A percentile compares a stretch with the other conserved stretches of the same genome.
phyloP scores from a whole-genome alignment of 2,329 filamentous ascomycete species.

The Harringtonia lauricola region DNA sequence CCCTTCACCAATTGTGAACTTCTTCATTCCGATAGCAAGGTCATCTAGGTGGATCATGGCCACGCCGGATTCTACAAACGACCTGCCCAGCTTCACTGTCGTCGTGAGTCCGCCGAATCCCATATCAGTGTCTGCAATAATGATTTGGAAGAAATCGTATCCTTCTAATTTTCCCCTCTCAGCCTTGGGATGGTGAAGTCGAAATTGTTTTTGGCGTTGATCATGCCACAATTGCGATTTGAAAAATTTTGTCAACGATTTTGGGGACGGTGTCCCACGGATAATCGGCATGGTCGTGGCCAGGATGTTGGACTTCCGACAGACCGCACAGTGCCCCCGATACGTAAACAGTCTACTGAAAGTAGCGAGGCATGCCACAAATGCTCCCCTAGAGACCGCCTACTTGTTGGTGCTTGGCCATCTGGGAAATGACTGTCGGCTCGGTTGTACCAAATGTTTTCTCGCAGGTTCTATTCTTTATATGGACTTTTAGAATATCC shows the following conservation, averaged over 20 bases:
- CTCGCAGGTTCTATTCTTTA: conserved; percentile 21
- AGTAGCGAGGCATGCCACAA: no score
- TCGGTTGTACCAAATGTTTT: conserved; percentile 27
- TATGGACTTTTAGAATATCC: conserved; percentile 22
- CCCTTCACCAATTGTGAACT: conserved; percentile 29
- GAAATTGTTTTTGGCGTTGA: conserved; percentile 26
- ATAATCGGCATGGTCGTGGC: conserved; percentile 28
- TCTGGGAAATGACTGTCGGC: conserved; percentile 22
- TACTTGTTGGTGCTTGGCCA: conserved; percentile 19
- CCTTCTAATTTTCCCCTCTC: conserved; percentile 22
- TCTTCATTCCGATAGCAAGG: conserved; percentile 30
- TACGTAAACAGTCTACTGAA: conserved; percentile 24
- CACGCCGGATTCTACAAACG: conserved; percentile 30
- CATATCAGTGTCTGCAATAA: conserved; percentile 30
- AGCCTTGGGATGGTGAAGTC: conserved; percentile 19
- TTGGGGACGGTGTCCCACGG: conserved; percentile 29
- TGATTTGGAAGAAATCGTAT: conserved; percentile 27
- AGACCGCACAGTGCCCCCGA: conserved; percentile 28
- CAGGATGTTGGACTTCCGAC: conserved; percentile 22
- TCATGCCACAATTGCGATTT: conserved; percentile 28
- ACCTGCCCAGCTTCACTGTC: conserved; percentile 26
- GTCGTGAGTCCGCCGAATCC: conserved; percentile 28
- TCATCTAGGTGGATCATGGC: conserved; percentile 32
- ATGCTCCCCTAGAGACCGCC: conserved; percentile 6
- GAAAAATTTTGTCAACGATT: conserved; percentile 27